Evolutionary conservation across 164 flowering plant genomes (phyloP), one percentile per base, ranked within the genome.

Genomic region (Chimonanthus salicifolius): DNA sequence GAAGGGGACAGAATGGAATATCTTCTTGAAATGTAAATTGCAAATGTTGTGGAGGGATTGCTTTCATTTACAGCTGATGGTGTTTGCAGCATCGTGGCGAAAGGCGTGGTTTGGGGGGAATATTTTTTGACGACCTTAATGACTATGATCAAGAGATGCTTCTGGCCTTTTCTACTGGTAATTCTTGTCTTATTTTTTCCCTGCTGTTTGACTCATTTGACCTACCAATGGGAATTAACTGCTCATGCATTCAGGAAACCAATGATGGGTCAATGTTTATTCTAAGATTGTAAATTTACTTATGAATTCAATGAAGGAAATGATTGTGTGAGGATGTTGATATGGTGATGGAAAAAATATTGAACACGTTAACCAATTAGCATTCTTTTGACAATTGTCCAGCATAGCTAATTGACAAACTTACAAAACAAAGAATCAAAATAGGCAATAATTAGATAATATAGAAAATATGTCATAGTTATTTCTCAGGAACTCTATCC

Each of bases 141-240:
- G 89, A 91, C 77, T 89, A 90, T 84, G 98, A 94, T 75, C 99
- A 93, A 75, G 99, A 91, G 83, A 92, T 94, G 95, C 97, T 96
- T 78, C 95, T 96, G 71, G 80, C 90, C 10, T 96, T 96, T 83
- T 87, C 98, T 77, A 92, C 97, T 74, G 75, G 75, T 73, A 54
- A 49, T 64, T 49, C 66, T 33, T 44, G 9, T 63, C 66, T 63
- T 6, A 9, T 44, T 44, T 45, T 65, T 65, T 3, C 6, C 47
- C 11, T 5, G 6, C 68, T 45, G n/a, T 54, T 54, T 54, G 60
- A 54, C 16, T 54, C 16, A 10, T 54, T 54, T 54, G 15, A 54
- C 60, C 15, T 54, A 54, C 2, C 4, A 54, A 54, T 8, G n/a
- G 16, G 16, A 15, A 3, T 13, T 54, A 10, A n/a, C 33, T 33